A percentile compares a stretch with the other conserved stretches of the same genome.
Evolutionary conservation across 2,329 filamentous ascomycete genomes (phyloP).

Genomic region (Fusarium continuum): DNA sequence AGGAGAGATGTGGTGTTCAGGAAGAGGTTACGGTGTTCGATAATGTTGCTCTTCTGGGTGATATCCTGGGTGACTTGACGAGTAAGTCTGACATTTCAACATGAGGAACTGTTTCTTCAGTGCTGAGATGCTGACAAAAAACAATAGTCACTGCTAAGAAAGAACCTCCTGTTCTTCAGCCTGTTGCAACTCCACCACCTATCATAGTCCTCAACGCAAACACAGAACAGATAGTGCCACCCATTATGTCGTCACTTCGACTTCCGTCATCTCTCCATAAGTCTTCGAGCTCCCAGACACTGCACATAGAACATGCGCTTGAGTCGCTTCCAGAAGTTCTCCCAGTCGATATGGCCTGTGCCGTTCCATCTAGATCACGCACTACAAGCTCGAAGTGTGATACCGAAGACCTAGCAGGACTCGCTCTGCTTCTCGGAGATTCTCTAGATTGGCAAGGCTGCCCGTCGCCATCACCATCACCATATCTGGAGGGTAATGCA

Average conservation of each 20-base stretch:
- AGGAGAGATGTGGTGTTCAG: background rate
- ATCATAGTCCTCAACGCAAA: background rate
- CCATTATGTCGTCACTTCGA: background rate
- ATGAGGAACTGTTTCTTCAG: background rate
- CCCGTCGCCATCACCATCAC: background rate
- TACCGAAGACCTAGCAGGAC: conserved; percentile 1
- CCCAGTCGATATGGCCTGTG: conserved; percentile 7
- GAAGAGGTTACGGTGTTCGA: conserved; percentile 16
- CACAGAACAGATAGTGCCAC: background rate
- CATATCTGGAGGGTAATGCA: too few relatives aligned
- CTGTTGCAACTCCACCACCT: background rate
- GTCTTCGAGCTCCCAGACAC: background rate
- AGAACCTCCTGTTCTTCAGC: background rate
- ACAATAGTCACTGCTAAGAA: background rate
- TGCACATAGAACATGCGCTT: background rate
- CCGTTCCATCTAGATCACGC: background rate
- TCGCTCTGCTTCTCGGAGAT: conserved; percentile 16
- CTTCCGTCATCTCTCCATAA: background rate
- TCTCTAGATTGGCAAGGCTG: background rate
- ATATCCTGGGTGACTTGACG: conserved; percentile 18
- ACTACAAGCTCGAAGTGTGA: background rate
- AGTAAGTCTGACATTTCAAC: background rate
- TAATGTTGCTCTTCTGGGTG: conserved; percentile 32
- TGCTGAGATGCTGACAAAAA: background rate
- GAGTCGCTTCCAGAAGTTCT: conserved; percentile 20